Evolutionary conservation across 257 asterid species (phyloP).

Genomic region (Ligustrum vulgare): DNA sequence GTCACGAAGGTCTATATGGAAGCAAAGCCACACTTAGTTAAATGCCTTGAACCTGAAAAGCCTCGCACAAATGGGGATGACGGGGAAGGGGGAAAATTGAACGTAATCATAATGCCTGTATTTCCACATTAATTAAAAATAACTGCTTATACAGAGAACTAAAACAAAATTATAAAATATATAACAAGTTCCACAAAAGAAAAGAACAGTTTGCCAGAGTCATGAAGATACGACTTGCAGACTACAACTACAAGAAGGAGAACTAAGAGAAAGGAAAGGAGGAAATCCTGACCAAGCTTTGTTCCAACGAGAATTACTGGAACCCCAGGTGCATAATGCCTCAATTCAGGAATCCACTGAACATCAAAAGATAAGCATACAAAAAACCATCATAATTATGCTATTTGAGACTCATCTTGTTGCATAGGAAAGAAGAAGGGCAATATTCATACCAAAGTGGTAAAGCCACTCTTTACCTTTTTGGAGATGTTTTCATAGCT

Average conservation of each 20-base stretch:
- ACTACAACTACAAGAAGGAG: background rate
- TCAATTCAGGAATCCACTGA: conserved; percentile 95
- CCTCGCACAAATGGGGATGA: background rate
- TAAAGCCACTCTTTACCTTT: conserved; percentile 46
- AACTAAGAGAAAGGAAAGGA: conserved; percentile 17
- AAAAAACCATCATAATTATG: conserved; percentile 20
- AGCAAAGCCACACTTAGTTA: conserved; percentile 2
- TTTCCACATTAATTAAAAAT: background rate
- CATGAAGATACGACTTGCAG: background rate
- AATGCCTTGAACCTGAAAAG: background rate
- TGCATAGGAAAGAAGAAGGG: background rate
- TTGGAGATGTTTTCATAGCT: conserved; percentile 80
- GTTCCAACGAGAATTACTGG: conserved; percentile 95
- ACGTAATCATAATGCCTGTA: background rate
- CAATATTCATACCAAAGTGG: background rate
- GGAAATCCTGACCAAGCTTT: conserved; percentile 70
- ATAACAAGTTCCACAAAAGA: background rate
- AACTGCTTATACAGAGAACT: background rate
- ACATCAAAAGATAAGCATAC: conserved; percentile 28
- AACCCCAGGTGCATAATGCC: conserved; percentile 90
- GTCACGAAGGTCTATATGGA: conserved; percentile 69
- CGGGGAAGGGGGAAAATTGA: background rate
- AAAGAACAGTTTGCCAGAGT: background rate
- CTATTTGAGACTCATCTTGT: conserved; percentile 1
- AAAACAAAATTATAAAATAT: background rate